Conservation (phyloP, 805 yeast species). For the Peterozyma toletana region DNA sequence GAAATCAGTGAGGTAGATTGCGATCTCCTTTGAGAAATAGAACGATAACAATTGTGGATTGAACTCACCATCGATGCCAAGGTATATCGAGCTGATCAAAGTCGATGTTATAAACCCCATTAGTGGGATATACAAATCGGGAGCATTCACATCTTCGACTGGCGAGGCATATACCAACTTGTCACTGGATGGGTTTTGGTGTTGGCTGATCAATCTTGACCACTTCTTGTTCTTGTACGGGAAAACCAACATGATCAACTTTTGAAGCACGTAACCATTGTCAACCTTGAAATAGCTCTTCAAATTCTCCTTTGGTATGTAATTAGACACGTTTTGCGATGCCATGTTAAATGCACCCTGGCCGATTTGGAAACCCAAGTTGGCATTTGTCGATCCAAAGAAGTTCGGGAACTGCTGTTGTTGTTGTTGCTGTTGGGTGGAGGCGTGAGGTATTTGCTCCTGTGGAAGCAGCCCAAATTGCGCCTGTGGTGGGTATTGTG, state of each 20-base stretch:
- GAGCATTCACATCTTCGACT: slow-evolving; percentile 83
- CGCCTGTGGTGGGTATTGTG: not conserved
- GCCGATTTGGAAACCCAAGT: slow-evolving; percentile 84
- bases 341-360: slow-evolving; percentile 78
- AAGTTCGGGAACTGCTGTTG: slow-evolving; percentile 24
- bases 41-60: slow-evolving; percentile 90
- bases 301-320: slow-evolving; percentile 47
- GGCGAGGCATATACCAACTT: slow-evolving; percentile 62
- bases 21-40: slow-evolving; percentile 79
- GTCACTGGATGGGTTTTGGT: slow-evolving; percentile 22
- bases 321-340: slow-evolving; percentile 57
- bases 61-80: slow-evolving; percentile 83
- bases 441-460: slow-evolving; percentile 10
- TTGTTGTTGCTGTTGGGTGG: slow-evolving; percentile 14
- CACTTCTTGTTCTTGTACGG: slow-evolving; percentile 85
- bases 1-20: slow-evolving; percentile 73
- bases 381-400: slow-evolving; percentile 72
- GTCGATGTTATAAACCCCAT: slow-evolving; percentile 91
- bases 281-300: slow-evolving; percentile 90
- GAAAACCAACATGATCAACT: slow-evolving; percentile 65
- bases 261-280: slow-evolving; percentile 74
- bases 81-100: slow-evolving; percentile 72
- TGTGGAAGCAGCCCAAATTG: not conserved
- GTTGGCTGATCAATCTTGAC: slow-evolving; percentile 48
- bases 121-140: slow-evolving; percentile 91